Evolutionary conservation across 208 protist genomes (phyloP).

Genomic region (Leishmania guyanensis): DNA sequence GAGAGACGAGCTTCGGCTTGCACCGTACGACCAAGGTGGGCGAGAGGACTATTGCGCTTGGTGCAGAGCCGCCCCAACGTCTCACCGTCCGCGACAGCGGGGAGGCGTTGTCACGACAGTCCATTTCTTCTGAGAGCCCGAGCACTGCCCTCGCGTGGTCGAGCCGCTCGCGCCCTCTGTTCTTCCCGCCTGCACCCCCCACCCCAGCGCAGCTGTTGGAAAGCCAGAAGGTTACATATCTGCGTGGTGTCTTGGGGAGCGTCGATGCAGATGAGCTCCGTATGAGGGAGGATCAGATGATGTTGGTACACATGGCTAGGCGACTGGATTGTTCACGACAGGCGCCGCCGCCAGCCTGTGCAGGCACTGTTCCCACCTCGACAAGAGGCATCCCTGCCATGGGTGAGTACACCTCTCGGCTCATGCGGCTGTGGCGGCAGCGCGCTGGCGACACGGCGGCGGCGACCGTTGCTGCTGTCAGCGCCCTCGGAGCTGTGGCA

Average conservation of each 20-base stretch:
- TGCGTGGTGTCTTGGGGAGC: constrained; percentile 8
- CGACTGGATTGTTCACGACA: constrained; percentile 43
- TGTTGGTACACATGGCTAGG: constrained; percentile 53
- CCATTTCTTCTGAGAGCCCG: neutral
- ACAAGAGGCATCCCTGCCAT: neutral
- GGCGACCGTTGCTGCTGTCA: constrained; percentile 4
- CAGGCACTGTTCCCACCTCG: neutral
- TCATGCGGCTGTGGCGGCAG: constrained; percentile 32
- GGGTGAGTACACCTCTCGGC: constrained; percentile 19
- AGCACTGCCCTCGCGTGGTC: neutral
- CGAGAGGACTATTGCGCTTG: neutral
- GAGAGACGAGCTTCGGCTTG: neutral
- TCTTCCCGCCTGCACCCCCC: neutral
- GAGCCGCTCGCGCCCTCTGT: neutral
- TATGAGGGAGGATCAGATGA: constrained; percentile 65
- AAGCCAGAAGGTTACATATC: constrained; percentile 11
- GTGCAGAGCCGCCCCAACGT: neutral
- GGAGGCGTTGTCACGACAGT: neutral
- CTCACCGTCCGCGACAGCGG: neutral
- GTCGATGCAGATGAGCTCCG: constrained; percentile 31
- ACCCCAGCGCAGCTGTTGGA: neutral
- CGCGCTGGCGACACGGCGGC: constrained; percentile 25
- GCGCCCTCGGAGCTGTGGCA: neutral
- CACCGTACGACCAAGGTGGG: neutral
- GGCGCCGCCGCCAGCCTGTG: neutral